Evolutionary conservation across 2,329 filamentous ascomycete species (phyloP).

Genomic region (Alternaria viburni): DNA sequence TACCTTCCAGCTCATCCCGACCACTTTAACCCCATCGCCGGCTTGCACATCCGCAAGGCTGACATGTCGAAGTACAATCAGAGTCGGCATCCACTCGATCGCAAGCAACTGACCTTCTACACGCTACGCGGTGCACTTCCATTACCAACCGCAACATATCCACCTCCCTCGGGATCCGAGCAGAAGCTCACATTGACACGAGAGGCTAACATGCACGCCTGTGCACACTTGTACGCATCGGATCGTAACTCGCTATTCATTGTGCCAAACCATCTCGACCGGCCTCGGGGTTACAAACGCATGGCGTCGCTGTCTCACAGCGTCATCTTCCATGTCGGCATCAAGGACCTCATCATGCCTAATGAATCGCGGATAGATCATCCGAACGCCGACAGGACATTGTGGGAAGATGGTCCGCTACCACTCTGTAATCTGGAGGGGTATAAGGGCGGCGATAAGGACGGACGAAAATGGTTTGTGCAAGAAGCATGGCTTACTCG

Average conservation of each 20-base stretch:
- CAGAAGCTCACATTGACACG: constrained; percentile 12
- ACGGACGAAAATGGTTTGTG: constrained; percentile 42
- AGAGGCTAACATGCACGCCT: constrained; percentile 61
- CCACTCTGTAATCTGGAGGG: constrained; percentile 31
- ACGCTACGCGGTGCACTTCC: constrained; percentile 44
- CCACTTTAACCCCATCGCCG: constrained; percentile 51
- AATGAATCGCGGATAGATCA: constrained; percentile 30
- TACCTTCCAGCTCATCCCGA: constrained; percentile 41
- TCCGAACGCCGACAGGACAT: constrained; percentile 30
- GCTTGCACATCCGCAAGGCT: constrained; percentile 58
- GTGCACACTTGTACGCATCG: constrained; percentile 63
- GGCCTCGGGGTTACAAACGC: constrained; percentile 30
- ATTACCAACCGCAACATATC: constrained; percentile 31
- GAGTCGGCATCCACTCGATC: constrained; percentile 43
- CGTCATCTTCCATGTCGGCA: constrained; percentile 43
- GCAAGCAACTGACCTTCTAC: constrained; percentile 43
- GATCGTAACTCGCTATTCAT: constrained; percentile 63
- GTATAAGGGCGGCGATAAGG: constrained; percentile 19
- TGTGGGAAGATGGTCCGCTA: constrained; percentile 28
- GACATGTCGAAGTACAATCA: constrained; percentile 60
- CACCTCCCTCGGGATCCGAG: constrained; percentile 4
- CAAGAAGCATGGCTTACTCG: constrained; percentile 38
- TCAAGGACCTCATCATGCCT: constrained; percentile 31
- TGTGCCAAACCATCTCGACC: constrained; percentile 54
- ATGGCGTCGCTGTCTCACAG: constrained; percentile 44